A percentile compares a stretch with the other conserved stretches of the same genome.
Evolutionary conservation across 2,329 filamentous ascomycete species (phyloP).

Genomic region (Fusarium albosuccineum): DNA sequence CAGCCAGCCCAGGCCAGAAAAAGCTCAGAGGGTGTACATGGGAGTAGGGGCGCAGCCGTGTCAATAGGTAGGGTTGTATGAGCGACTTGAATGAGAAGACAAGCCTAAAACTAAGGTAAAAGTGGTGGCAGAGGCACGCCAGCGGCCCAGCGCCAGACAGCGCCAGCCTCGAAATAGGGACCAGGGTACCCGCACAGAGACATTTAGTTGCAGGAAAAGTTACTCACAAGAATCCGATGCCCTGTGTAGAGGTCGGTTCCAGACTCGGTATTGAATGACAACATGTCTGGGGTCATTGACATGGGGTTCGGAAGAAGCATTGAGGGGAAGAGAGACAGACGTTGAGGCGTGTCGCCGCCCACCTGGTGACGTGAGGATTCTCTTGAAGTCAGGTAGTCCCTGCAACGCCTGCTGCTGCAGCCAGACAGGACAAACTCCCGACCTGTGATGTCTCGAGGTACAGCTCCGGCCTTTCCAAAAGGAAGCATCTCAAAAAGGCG

Average conservation of each 20-base stretch:
- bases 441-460: conserved; percentile 5
- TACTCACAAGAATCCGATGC: conserved; percentile 34
- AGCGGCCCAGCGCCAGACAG: conserved; percentile 36
- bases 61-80: conserved; percentile 15
- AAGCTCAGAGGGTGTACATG: conserved; percentile 28
- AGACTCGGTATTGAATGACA: conserved; percentile 38
- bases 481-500: conserved; percentile 30
- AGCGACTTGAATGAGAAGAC: conserved; percentile 17
- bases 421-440: neutral
- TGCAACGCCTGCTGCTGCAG: neutral
- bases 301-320: conserved; percentile 31
- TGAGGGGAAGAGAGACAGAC: conserved; percentile 33
- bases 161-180: conserved; percentile 34
- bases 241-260: conserved; percentile 30
- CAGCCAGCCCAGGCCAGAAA: conserved; percentile 23
- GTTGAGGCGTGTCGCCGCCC: conserved; percentile 38
- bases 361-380: neutral
- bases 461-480: conserved; percentile 6
- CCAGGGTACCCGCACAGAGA: conserved; percentile 12
- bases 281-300: conserved; percentile 32
- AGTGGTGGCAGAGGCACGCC: conserved; percentile 21
- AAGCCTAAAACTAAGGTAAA: conserved; percentile 29
- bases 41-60: conserved; percentile 27
- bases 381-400: neutral
- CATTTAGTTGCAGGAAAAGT: conserved; percentile 29